Percentiles rank a stretch among this genome's conserved stretches.
These are phyloP conservation scores for Fusarium sp. DNA, from an alignment of 2,329 filamentous ascomycete genomes.

Conservation along the genomic window DNA sequence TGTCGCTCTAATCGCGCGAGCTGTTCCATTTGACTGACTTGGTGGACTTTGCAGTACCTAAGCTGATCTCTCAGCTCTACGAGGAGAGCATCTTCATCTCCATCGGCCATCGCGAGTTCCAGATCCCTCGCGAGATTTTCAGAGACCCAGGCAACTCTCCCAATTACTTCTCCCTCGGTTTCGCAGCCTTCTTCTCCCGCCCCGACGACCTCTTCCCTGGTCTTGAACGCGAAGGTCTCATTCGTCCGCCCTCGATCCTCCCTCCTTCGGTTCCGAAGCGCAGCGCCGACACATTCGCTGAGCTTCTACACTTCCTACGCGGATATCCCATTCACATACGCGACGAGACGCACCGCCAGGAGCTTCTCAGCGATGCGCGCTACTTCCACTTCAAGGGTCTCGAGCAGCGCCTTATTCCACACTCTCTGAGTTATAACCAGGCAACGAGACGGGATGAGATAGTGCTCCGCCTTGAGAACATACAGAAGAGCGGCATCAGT, in stretches of 20 bases:
- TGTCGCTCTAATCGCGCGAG: slow-evolving; percentile 49
- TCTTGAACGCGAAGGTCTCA: slow-evolving; percentile 81
- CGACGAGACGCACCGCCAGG: slow-evolving; percentile 80
- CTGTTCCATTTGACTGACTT: slow-evolving; percentile 2
- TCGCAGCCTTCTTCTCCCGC: slow-evolving; percentile 87
- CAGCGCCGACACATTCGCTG: slow-evolving; percentile 86
- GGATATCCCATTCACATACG: slow-evolving; percentile 87
- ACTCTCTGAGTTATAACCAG: slow-evolving; percentile 82
- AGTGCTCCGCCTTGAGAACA: slow-evolving; percentile 82
- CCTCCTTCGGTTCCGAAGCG: slow-evolving; percentile 86
- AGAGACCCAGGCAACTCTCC: slow-evolving; percentile 88
- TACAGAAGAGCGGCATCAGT: slow-evolving; percentile 88
- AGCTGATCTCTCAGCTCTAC: slow-evolving; percentile 90
- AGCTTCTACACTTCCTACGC: slow-evolving; percentile 84
- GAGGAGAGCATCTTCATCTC: slow-evolving; percentile 93
- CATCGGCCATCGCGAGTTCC: slow-evolving; percentile 89
- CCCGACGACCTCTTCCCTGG: slow-evolving; percentile 89
- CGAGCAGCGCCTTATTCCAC: slow-evolving; percentile 88
- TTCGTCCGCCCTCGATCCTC: slow-evolving; percentile 88
- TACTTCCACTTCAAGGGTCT: slow-evolving; percentile 95
- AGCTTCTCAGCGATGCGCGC: slow-evolving; percentile 86
- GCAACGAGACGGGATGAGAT: slow-evolving; percentile 80
- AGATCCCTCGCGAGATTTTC: slow-evolving; percentile 91
- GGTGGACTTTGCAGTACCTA: slow-evolving; percentile 73
- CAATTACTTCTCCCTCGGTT: slow-evolving; percentile 95